Evolutionary conservation across 139 green algal genomes (phyloP), one percentile per base, ranked within the genome.

Genomic region (Chlorella sorokiniana): DNA sequence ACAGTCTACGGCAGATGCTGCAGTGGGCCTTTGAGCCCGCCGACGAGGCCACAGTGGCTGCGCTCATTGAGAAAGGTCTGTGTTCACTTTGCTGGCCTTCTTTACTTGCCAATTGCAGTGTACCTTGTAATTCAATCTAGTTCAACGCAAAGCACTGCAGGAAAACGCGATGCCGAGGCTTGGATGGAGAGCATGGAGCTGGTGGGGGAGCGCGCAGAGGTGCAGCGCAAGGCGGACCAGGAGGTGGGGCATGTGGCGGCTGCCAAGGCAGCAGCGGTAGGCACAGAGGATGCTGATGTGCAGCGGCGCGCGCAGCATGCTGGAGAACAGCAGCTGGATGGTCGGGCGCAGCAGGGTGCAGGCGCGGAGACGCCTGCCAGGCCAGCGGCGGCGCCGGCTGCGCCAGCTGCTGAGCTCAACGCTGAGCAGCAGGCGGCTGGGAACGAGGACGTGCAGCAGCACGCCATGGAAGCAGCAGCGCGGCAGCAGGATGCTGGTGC

Each of bases 21-120:
- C 65, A 59, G 20, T 94, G 85, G 88, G 88, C 91, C 0, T 87
- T 94, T 73, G 82, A 92, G 63, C 91, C 91, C 1, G 91, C 87
- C 20, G 81, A 89, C 33, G 87, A 94, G 3, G 56, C 87, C 1
- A 59, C 83, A 9, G 40, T 88, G 11, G 22, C 40, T 4, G 67
- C 69, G 29, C 44, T 89, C 25, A 83, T 86, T 20, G 73, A 86
- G 16, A 86, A 83, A 10, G 77, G 78, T 78, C 45, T 4, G 78
- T 11, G 29, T 14, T 3, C n/a, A 29, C 44, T 35, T 11, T 74
- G 67, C 40, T 31, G 67, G 37, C 6, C 23, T 52, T 37, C 38
- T 48, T 74, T 31, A 35, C 40, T 52, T 87, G 40, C 51, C 8
- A 16, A 14, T 33, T 10, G 29, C 69, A 41, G 8, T 65, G 16